Base-by-base conservation (phyloP, 768 basidiomycete genomes). In the Rhizopogon vinicolor region DNA sequence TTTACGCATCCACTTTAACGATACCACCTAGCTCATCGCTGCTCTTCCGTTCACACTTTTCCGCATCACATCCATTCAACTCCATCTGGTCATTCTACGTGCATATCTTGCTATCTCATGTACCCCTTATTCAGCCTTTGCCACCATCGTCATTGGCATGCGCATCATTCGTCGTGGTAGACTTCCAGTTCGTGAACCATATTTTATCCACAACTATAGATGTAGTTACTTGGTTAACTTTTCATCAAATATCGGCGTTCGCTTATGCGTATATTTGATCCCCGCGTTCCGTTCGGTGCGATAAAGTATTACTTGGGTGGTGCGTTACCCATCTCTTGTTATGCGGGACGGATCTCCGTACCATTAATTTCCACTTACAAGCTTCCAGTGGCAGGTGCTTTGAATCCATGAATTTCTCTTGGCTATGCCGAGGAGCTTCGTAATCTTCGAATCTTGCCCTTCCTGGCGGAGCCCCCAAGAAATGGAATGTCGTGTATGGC, bases 101-200 rank as follows among this genome's bases (percentile, higher is more conserved):
- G 66, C 68, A 70, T 70, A 72, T 61, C 58, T 60, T 65, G 57
- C 62, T 66, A 53, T 48, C 56, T 41, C 44, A 68, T 72, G 70
- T 70, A 70, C 43, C 65, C 54, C 57, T 52, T 66, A 62, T 60
- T 57, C 57, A 60, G 43, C 28, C 51, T 41, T 53, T 53, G 43
- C 25, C 52, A 53, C 9, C 31, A 25, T 53, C 35, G 51, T 53
- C 45, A 14, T 48, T 25, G 39, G 42, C 41, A 33, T 53, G n/a
- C 44, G 31, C 51, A 54, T 48, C 33, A 39, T 49, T 48, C 35
- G 35, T 48, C 29, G 51, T 29, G 49, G 37, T 55, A 42, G 41
- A 52, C 25, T 42, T 43, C 41, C 42, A 31, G 37, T 43, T 43
- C 40, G 51, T 51, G 41, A 42, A 42, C 52, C 37, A 59, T 54